Conservation (phyloP, 2,329 filamentous ascomycete genomes). For the Alternaria ethzedia region DNA sequence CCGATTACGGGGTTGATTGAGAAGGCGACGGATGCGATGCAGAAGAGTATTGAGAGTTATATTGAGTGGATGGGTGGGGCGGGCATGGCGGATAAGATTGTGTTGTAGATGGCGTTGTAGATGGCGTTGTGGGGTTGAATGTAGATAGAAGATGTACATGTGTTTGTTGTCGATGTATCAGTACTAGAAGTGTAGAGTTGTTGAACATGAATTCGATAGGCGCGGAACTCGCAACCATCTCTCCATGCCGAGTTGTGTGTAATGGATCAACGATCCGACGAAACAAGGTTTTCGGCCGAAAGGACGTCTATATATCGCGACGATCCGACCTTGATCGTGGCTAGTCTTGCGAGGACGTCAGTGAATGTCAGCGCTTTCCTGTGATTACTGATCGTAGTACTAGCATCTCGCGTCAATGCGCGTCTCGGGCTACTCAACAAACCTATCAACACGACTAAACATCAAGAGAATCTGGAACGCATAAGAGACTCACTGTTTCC, state of each 20-base stretch:
- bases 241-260: background rate
- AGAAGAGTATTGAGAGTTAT: constrained; percentile 61
- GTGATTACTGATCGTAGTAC: background rate
- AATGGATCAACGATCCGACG: background rate
- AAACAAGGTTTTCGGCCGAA: background rate
- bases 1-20: constrained; percentile 63
- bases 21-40: constrained; percentile 61
- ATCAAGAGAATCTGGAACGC: background rate
- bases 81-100: constrained; percentile 41
- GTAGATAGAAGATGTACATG: background rate
- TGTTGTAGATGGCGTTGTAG: background rate
- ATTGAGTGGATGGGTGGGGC: constrained; percentile 59
- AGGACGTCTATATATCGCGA: background rate
- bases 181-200: background rate
- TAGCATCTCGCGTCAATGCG: background rate
- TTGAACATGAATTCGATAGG: background rate
- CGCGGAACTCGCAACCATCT: background rate
- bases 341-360: background rate
- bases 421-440: background rate
- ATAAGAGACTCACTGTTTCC: background rate
- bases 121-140: background rate
- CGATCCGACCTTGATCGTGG: background rate
- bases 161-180: background rate
- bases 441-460: background rate
- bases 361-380: background rate